Evolutionary conservation across 2,329 filamentous ascomycete genomes (phyloP).

Genomic region (Arthrobotrys iridis): DNA sequence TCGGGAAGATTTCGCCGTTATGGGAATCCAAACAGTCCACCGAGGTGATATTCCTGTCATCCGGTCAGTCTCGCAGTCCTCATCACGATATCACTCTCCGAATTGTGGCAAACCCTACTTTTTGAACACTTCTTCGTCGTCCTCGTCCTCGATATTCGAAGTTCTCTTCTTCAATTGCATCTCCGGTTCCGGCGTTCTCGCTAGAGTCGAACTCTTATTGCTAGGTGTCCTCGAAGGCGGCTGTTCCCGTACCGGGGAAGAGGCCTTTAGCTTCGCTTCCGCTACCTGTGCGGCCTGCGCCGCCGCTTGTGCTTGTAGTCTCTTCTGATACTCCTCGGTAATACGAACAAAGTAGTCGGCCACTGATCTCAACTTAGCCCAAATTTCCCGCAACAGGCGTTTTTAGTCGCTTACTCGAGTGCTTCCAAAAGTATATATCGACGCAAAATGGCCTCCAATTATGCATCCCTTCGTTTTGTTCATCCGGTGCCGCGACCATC

Average conservation of each 20-base stretch:
- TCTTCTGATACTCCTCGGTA: constrained; percentile 47
- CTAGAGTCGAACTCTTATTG: not conserved
- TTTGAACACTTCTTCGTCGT: constrained; percentile 41
- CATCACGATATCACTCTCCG: not conserved
- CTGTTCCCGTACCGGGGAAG: constrained; percentile 3
- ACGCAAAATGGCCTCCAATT: constrained; percentile 52
- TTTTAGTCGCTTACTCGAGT: constrained; percentile 41
- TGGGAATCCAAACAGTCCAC: constrained; percentile 41
- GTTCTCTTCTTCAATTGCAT: constrained; percentile 18
- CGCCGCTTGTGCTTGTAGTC: constrained; percentile 19
- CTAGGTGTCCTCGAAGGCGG: constrained; percentile 20
- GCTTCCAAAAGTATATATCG: constrained; percentile 53
- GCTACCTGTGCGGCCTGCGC: constrained; percentile 9
- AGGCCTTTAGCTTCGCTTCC: constrained; percentile 11
- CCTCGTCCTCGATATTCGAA: constrained; percentile 33
- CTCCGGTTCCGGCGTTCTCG: constrained; percentile 29
- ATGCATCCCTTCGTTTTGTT: constrained; percentile 41
- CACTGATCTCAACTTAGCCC: constrained; percentile 13
- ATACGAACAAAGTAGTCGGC: constrained; percentile 49
- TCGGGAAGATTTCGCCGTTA: constrained; percentile 44
- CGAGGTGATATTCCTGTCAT: constrained; percentile 39
- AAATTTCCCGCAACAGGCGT: not conserved
- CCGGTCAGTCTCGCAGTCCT: not conserved
- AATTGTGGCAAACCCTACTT: constrained; percentile 27
- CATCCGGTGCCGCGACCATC: constrained; percentile 47